These are phyloP conservation scores for Aspergillus costaricaensis DNA, from an alignment of 2,329 filamentous ascomycete genomes.

Conservation along the genomic window DNA sequence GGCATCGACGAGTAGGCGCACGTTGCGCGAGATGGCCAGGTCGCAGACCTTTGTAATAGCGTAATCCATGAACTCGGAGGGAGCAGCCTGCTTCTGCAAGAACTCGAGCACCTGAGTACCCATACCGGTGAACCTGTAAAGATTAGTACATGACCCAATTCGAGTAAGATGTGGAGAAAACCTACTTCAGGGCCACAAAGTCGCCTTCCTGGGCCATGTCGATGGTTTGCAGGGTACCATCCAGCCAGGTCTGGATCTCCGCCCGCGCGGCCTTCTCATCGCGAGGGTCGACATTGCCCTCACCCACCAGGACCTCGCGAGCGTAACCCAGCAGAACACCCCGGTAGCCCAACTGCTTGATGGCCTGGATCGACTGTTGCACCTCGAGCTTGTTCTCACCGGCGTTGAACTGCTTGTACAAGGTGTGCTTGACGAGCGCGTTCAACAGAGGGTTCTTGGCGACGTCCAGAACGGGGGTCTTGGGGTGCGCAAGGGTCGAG, in stretches of 20 bases:
- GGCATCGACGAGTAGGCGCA: constrained; percentile 55
- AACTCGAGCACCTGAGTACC: constrained; percentile 46
- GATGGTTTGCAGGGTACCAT: constrained; percentile 56
- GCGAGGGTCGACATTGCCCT: constrained; percentile 31
- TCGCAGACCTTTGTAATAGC: constrained; percentile 50
- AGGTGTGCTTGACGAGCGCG: constrained; percentile 47
- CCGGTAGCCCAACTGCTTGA: constrained; percentile 54
- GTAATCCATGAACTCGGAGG: constrained; percentile 43
- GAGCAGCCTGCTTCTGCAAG: constrained; percentile 37
- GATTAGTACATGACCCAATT: constrained; percentile 7
- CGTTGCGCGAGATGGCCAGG: constrained; percentile 44
- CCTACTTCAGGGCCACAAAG: constrained; percentile 55
- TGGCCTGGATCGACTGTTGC: constrained; percentile 45
- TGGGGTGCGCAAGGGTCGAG: constrained; percentile 54
- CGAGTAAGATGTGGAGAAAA: constrained; percentile 6
- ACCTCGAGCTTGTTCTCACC: constrained; percentile 54
- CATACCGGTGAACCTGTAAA: constrained; percentile 29
- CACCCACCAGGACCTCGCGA: constrained; percentile 56
- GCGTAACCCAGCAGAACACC: constrained; percentile 59
- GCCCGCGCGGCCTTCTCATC: constrained; percentile 35
- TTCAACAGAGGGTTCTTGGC: constrained; percentile 52
- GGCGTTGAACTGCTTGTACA: constrained; percentile 61
- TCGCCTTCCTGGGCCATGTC: constrained; percentile 55
- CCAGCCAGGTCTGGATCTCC: constrained; percentile 50
- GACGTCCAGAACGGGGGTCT: constrained; percentile 48